These are phyloP conservation scores for Fonsecaea pugnacius DNA, from an alignment of 2,329 filamentous ascomycete genomes.

Conservation along the genomic window DNA sequence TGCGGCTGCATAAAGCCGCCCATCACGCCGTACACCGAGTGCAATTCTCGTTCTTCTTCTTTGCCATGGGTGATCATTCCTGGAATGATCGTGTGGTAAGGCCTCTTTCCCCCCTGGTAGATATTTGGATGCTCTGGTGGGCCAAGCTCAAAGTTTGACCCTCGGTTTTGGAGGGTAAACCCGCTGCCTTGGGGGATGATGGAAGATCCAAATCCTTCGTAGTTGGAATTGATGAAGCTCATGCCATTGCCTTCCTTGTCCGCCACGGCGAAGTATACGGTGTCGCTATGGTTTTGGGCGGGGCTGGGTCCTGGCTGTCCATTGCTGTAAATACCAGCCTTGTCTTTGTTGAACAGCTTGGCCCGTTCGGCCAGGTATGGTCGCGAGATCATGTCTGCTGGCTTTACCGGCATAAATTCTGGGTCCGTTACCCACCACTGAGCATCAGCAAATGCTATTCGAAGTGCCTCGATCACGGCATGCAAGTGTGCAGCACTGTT, in stretches of 20 bases:
- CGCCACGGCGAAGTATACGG: slow-evolving; percentile 88
- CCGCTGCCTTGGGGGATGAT: slow-evolving; percentile 86
- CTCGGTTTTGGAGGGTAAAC: slow-evolving; percentile 93
- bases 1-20: slow-evolving; percentile 98
- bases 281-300: slow-evolving; percentile 84
- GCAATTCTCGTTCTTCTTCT: slow-evolving; percentile 67
- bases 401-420: slow-evolving; percentile 59
- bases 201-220: slow-evolving; percentile 78
- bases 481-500: slow-evolving; percentile 83
- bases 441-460: slow-evolving; percentile 87
- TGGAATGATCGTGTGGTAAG: slow-evolving; percentile 98
- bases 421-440: slow-evolving; percentile 84
- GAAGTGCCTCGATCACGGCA: slow-evolving; percentile 81
- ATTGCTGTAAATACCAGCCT: slow-evolving; percentile 62
- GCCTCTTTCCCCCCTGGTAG: slow-evolving; percentile 79
- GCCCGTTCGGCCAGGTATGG: slow-evolving; percentile 74
- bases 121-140: slow-evolving; percentile 73
- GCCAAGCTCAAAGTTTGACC: slow-evolving; percentile 76
- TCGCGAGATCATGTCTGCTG: slow-evolving; percentile 70
- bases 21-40: slow-evolving; percentile 94
- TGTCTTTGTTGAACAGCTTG: slow-evolving; percentile 63
- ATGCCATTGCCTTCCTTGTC: slow-evolving; percentile 85
- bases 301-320: slow-evolving; percentile 67
- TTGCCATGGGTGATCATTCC: slow-evolving; percentile 76
- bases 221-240: slow-evolving; percentile 97